Evolutionary conservation across 2,329 filamentous ascomycete species (phyloP).

Genomic region (Xylogone sp.): DNA sequence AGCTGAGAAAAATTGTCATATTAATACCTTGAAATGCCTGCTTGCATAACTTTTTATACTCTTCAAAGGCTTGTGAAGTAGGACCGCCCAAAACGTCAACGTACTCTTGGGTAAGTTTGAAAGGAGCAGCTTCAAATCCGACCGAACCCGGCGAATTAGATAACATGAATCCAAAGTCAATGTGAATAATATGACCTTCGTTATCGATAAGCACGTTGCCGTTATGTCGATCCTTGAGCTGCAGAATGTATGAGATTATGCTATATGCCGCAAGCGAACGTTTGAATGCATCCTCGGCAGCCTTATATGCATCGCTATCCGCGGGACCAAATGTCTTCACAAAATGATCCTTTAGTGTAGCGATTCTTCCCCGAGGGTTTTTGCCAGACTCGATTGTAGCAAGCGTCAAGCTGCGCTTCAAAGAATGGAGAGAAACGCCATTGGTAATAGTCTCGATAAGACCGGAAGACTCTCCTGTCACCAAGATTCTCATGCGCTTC

Average conservation of each 20-base stretch:
- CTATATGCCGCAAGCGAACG: constrained; percentile 81
- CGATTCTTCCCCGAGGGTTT: constrained; percentile 72
- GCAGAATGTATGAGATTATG: constrained; percentile 78
- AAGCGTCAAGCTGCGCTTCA: constrained; percentile 78
- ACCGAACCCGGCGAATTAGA: constrained; percentile 82
- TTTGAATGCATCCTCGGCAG: constrained; percentile 75
- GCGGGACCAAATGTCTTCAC: constrained; percentile 71
- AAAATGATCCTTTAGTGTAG: constrained; percentile 78
- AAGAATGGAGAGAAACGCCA: constrained; percentile 79
- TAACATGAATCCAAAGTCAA: constrained; percentile 88
- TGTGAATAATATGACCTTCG: constrained; percentile 82
- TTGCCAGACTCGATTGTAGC: constrained; percentile 68
- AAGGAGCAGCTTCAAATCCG: constrained; percentile 81
- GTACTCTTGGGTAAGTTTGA: constrained; percentile 83
- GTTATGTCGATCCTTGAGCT: constrained; percentile 83
- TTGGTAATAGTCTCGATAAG: constrained; percentile 87
- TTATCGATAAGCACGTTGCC: constrained; percentile 84
- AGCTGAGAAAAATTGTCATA: constrained; percentile 1
- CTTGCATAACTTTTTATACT: constrained; percentile 77
- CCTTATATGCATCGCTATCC: constrained; percentile 65
- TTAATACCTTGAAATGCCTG: constrained; percentile 72
- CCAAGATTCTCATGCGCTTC: constrained; percentile 81
- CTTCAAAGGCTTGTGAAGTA: constrained; percentile 64
- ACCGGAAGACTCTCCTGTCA: constrained; percentile 80
- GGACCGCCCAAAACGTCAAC: constrained; percentile 77